Conservation (phyloP, 768 basidiomycete genomes). For the Rhizopogon salebrosus region DNA sequence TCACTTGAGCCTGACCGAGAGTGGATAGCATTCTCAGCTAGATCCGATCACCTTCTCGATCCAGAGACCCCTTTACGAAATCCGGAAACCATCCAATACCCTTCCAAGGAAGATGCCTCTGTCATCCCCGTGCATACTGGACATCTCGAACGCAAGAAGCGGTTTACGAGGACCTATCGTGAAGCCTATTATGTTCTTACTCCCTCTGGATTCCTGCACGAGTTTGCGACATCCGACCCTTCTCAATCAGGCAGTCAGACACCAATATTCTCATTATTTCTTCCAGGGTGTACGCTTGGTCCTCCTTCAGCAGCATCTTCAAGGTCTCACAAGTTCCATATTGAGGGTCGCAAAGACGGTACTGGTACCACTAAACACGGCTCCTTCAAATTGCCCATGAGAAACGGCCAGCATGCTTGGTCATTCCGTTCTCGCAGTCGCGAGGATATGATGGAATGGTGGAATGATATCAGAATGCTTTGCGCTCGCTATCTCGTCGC, state of each 20-base stretch:
- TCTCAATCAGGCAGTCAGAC: constrained; percentile 38
- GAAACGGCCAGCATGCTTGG: constrained; percentile 61
- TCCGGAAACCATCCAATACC: constrained; percentile 73
- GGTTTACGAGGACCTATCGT: constrained; percentile 81
- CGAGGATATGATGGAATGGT: constrained; percentile 99
- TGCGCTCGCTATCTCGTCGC: constrained; percentile 93
- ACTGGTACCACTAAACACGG: constrained; percentile 60
- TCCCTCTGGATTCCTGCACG: constrained; percentile 93
- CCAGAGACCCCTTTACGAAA: constrained; percentile 93
- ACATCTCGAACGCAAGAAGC: constrained; percentile 90
- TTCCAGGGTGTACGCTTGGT: constrained; percentile 93
- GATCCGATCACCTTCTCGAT: constrained; percentile 92
- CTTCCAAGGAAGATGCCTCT: constrained; percentile 84
- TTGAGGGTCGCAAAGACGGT: constrained; percentile 87
- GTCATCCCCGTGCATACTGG: constrained; percentile 86
- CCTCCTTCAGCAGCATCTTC: constrained; percentile 71
- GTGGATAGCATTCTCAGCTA: constrained; percentile 93
- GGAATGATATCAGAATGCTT: constrained; percentile 95
- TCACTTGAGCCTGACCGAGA: constrained; percentile 82
- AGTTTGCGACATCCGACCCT: constrained; percentile 78
- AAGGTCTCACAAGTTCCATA: constrained; percentile 92
- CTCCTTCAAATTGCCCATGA: constrained; percentile 38
- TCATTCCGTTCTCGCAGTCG: constrained; percentile 84
- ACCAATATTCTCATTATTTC: constrained; percentile 84
- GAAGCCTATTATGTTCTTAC: constrained; percentile 93